Conservation (phyloP, 495 filamentous ascomycete species). For the Durotheca rogersii region DNA sequence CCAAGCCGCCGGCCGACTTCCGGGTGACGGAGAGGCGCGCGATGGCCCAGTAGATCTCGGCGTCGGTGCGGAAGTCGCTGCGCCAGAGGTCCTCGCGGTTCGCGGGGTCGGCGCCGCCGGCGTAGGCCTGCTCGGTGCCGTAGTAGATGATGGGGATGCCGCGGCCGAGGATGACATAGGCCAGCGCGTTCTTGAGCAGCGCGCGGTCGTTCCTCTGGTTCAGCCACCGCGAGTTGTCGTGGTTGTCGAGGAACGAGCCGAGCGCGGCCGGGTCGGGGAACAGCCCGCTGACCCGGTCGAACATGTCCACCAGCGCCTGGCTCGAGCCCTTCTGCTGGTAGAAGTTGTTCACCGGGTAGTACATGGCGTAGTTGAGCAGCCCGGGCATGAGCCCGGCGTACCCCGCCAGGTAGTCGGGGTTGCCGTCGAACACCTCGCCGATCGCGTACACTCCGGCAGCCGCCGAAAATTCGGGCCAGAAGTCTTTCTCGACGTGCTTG, state of each 20-base stretch:
- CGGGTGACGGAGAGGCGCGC: constrained; percentile 34
- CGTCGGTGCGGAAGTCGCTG: constrained; percentile 58
- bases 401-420: constrained; percentile 59
- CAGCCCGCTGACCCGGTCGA: constrained; percentile 53
- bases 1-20: constrained; percentile 42
- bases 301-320: constrained; percentile 58
- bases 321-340: constrained; percentile 59
- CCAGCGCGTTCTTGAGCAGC: constrained; percentile 66
- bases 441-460: constrained; percentile 71
- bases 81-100: constrained; percentile 80
- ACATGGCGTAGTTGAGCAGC: constrained; percentile 67
- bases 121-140: constrained; percentile 73
- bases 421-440: constrained; percentile 68
- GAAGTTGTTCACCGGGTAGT: constrained; percentile 58
- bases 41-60: constrained; percentile 57
- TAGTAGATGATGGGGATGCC: constrained; percentile 47
- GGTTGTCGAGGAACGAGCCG: constrained; percentile 78
- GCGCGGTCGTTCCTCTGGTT: constrained; percentile 56
- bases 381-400: constrained; percentile 66
- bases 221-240: constrained; percentile 70
- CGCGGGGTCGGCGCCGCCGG: constrained; percentile 56
- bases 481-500: constrained; percentile 68
- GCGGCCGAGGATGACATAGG: constrained; percentile 66
- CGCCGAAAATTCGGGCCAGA: constrained; percentile 63
- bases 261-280: constrained; percentile 37